Evolutionary conservation across 345 rosid genomes (phyloP), one percentile per base, ranked within the genome.

Genomic region (Noccaea bulbosa): DNA sequence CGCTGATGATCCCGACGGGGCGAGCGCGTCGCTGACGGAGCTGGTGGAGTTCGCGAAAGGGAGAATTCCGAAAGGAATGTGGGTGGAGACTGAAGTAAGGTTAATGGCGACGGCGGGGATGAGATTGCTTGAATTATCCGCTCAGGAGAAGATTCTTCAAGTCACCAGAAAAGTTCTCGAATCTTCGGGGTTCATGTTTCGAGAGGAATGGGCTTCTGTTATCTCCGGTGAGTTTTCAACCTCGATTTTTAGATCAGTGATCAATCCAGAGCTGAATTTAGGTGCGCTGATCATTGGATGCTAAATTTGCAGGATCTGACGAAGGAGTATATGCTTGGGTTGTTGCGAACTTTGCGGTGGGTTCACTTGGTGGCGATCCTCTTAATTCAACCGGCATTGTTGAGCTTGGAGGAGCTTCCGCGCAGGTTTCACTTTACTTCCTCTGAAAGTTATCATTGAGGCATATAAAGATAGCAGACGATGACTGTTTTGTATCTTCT

Each of bases 371-470:
- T 34, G 88, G 85, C 46, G 87, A 94, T 81, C 93, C 99, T 79
- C 58, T 58, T 62, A 53, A 83, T 10, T 86, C 99, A n/a, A 85
- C 93, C 22, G 99, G 97, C 67, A 91, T 94, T 66, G 82, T 94
- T 67, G 99, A 91, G 81, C 99, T 94, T 74, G 99, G 97, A 0
- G 99, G 99, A 11, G 99, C 99, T 69, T 94, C 99, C 49, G 96
- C 95, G 33, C 99, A 94, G 97, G 97, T 91, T 76, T 68, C n/a
- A 38, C 55, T 5, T 54, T 69, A 3, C 17, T 39, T 49, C 3
- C 17, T 65, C 12, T 24, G 8, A 1, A 17, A 0, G 15, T 14
- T 14, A 30, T 45, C 9, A 11, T 33, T 32, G 2, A 17, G n/a
- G 62, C 43, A 7, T 55, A 35, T 56, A 12, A 30, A 53, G 77